These are phyloP conservation scores for Fabrea salina DNA, from an alignment of 169 alveolate species.

Conservation along the genomic window DNA sequence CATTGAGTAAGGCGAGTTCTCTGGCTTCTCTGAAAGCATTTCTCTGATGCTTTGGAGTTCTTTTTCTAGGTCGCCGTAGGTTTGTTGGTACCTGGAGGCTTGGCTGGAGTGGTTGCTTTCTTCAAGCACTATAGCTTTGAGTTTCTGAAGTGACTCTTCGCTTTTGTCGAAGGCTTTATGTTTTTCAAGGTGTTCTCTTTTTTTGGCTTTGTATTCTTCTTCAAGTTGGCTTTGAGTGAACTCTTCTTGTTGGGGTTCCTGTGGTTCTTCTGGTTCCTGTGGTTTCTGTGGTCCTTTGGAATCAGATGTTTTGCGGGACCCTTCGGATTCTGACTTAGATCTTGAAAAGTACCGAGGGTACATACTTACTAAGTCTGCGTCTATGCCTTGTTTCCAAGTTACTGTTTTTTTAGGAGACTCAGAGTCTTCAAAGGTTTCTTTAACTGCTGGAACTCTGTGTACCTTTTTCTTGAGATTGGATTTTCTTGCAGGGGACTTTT, in stretches of 20 bases:
- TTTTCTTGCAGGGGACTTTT: no score
- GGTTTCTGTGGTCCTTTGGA: no score
- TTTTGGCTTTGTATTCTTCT: neutral
- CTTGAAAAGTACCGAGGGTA: no score
- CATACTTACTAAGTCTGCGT: neutral
- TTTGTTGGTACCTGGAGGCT: slow-evolving; percentile 5
- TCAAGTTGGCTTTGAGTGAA: neutral
- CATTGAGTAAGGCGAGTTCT: no score
- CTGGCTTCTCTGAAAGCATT: neutral
- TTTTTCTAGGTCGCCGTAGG: slow-evolving; percentile 22
- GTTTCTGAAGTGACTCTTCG: neutral
- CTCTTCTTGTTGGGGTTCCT: neutral
- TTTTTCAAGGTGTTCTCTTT: neutral
- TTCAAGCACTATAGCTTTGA: neutral
- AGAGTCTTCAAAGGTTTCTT: neutral
- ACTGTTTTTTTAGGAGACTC: neutral
- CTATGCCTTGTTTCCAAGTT: slow-evolving; percentile 7
- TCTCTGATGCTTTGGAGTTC: slow-evolving; percentile 4
- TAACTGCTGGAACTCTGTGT: neutral
- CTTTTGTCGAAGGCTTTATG: neutral
- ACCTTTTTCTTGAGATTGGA: neutral
- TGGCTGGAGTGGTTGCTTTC: neutral
- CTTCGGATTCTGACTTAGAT: neutral
- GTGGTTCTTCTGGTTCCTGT: no score
- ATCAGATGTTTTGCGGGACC: neutral